A percentile compares a stretch with the other conserved stretches of the same genome.
phyloP scores from a whole-genome alignment of 2,329 filamentous ascomycete genomes.

The Neonectria faginata region DNA sequence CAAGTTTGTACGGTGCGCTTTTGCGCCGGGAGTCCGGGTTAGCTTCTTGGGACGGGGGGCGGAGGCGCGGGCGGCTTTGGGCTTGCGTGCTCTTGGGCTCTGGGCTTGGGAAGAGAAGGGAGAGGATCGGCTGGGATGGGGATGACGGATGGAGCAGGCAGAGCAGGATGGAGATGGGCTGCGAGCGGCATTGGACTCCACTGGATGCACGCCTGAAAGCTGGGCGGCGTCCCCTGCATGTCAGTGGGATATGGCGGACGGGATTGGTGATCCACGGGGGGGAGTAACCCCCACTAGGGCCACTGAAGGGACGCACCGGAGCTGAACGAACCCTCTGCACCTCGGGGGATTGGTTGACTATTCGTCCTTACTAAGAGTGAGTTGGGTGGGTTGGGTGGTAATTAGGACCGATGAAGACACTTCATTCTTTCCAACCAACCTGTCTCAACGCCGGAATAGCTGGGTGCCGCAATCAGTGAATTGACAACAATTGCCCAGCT shows the following conservation, averaged over 20 bases:
- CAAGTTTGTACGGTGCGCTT: conserved; percentile 14
- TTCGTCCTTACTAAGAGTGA: too few relatives aligned
- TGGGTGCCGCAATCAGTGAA: not conserved
- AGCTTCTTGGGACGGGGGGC: conserved; percentile 2
- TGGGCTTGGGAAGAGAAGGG: conserved; percentile 19
- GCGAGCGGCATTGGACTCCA: not conserved
- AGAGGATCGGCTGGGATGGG: conserved; percentile 36
- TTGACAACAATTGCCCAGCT: not conserved
- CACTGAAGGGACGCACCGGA: conserved; percentile 15
- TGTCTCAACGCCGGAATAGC: not conserved
- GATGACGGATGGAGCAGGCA: conserved; percentile 33
- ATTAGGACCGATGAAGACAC: not conserved
- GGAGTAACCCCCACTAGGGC: conserved; percentile 6
- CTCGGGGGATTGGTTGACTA: not conserved
- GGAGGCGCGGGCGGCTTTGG: not conserved
- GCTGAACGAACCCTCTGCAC: conserved; percentile 5
- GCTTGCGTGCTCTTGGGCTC: not conserved
- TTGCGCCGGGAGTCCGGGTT: conserved; percentile 16
- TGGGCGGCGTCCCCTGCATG: conserved; percentile 25
- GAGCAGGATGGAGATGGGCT: conserved; percentile 1
- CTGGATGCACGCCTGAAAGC: conserved; percentile 11
- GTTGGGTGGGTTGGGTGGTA: too few relatives aligned
- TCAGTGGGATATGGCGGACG: conserved; percentile 12
- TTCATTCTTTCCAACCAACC: not conserved
- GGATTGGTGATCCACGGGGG: conserved; percentile 20